These are phyloP conservation scores for Didymella segeticola DNA, from an alignment of 2,329 filamentous ascomycete species.

Conservation along the genomic window DNA sequence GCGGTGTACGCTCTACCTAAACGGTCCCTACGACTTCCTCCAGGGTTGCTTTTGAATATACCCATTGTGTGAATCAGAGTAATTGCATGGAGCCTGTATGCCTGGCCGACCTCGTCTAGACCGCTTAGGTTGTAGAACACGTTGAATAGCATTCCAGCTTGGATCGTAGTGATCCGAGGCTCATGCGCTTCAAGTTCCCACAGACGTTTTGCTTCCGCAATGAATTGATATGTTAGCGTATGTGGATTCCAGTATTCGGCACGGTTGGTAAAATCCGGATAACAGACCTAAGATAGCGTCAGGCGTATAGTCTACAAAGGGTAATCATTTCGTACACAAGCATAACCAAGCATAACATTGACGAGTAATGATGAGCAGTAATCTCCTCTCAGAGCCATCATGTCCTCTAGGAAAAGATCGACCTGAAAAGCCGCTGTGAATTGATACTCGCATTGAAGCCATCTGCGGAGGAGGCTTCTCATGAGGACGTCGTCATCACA, in stretches of 20 bases:
- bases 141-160: neutral
- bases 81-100: neutral
- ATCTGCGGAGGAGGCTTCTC: neutral
- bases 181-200: neutral
- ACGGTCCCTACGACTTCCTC: neutral
- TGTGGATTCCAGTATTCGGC: neutral
- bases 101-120: neutral
- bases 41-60: neutral
- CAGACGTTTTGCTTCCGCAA: neutral
- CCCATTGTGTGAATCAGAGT: neutral
- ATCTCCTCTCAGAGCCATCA: neutral
- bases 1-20: neutral
- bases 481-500: neutral
- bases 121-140: neutral
- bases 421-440: neutral
- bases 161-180: neutral
- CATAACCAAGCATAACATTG: neutral
- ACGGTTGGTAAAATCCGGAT: neutral
- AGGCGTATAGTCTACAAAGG: neutral
- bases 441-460: neutral
- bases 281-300: neutral
- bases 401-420: neutral
- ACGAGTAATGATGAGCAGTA: neutral
- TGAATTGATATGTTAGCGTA: neutral
- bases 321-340: neutral